Percentiles rank a stretch among this genome's conserved stretches.
Evolutionary conservation across 306 rosid species (phyloP).

Genomic region (Castanopsis chinensis): DNA sequence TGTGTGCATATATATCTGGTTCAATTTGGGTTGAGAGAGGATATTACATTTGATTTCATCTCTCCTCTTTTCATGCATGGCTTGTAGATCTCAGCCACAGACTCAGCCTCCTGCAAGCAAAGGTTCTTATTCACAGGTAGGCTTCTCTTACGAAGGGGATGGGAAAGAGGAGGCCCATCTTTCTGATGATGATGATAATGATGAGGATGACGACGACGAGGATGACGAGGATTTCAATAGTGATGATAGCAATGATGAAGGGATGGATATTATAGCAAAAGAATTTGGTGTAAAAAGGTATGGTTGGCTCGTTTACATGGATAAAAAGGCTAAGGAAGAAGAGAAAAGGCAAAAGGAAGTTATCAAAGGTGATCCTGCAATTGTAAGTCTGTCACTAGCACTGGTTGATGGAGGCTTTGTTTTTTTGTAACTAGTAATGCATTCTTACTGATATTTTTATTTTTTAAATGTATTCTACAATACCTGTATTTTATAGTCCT

Average conservation of each 20-base stretch:
- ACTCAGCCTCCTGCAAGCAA: constrained; percentile 78
- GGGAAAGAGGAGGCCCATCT: constrained; percentile 76
- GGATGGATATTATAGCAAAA: constrained; percentile 92
- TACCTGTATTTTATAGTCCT: constrained; percentile 3
- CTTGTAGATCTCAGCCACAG: constrained; percentile 64
- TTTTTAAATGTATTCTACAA: constrained; percentile 2
- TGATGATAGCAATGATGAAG: constrained; percentile 96
- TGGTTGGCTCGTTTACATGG: constrained; percentile 99
- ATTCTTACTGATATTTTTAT: no score
- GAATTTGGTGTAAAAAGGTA: constrained; percentile 92
- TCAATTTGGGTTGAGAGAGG: not conserved
- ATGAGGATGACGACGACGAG: constrained; percentile 77
- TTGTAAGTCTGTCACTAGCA: constrained; percentile 56
- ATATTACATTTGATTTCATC: not conserved
- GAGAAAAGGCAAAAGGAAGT: constrained; percentile 92
- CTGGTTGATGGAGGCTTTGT: not conserved
- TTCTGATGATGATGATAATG: constrained; percentile 77
- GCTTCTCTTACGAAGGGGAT: constrained; percentile 85
- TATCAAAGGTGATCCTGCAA: constrained; percentile 96
- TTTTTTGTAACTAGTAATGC: constrained; percentile 13
- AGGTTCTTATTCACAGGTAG: constrained; percentile 93
- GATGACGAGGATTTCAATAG: constrained; percentile 88
- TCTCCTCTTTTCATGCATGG: constrained; percentile 21
- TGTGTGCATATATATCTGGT: not conserved
- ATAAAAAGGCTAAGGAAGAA: constrained; percentile 94